Evolutionary conservation across 192 early-diverging fungal species (phyloP).

Genomic region (Cladochytrium replicatum): DNA sequence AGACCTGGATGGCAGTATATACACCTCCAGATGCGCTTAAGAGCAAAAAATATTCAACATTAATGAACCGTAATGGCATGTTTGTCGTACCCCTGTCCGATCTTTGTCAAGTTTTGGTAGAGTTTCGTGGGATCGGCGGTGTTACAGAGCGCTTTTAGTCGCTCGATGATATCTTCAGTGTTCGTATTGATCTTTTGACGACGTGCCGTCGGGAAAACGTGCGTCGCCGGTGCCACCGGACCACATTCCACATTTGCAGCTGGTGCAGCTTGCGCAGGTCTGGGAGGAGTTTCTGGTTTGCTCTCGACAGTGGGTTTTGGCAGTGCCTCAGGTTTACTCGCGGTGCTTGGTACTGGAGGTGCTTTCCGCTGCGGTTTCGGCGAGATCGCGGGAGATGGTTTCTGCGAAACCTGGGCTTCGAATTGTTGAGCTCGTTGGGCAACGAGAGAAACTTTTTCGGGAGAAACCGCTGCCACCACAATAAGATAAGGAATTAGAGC

Average conservation of each 20-base stretch:
- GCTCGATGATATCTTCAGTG: slow-evolving; percentile 73
- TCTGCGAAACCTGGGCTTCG: slow-evolving; percentile 6
- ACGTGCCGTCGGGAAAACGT: slow-evolving; percentile 33
- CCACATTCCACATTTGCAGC: background rate
- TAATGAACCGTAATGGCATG: too few relatives aligned
- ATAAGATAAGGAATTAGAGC: too few relatives aligned
- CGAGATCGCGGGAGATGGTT: slow-evolving; percentile 7
- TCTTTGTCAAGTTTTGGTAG: slow-evolving; percentile 78
- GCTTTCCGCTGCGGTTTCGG: slow-evolving; percentile 5
- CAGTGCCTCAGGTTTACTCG: background rate
- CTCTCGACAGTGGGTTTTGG: background rate
- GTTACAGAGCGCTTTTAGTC: slow-evolving; percentile 67
- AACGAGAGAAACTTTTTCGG: too few relatives aligned
- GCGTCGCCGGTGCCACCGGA: slow-evolving; percentile 1
- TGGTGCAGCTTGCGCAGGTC: background rate
- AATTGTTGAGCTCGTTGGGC: slow-evolving; percentile 29
- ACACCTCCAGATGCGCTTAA: slow-evolving; percentile 81
- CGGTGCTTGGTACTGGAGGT: slow-evolving; percentile 10
- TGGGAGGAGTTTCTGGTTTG: background rate
- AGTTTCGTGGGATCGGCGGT: slow-evolving; percentile 75
- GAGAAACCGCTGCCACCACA: too few relatives aligned
- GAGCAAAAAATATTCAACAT: too few relatives aligned
- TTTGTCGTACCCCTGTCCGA: slow-evolving; percentile 89
- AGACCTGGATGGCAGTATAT: slow-evolving; percentile 67
- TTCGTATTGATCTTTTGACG: slow-evolving; percentile 44